Base-by-base conservation (phyloP, 768 basidiomycete genomes). In the Pulveroboletus sp. region DNA sequence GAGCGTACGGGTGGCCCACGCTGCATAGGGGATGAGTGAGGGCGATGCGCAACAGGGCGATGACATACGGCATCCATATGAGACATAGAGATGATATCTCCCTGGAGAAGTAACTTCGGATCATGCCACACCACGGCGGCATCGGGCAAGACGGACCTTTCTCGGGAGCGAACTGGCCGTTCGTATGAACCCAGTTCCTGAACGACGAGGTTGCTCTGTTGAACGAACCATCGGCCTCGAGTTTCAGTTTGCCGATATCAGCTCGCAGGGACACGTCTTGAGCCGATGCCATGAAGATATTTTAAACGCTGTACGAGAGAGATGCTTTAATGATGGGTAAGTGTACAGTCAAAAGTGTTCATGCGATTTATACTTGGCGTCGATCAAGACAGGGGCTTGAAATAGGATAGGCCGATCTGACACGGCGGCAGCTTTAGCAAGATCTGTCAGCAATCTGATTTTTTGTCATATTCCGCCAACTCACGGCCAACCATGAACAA, bases 1-100 rank as follows among this genome's bases (percentile, higher is more conserved):
- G 53, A 97, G 73, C 5, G 94, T 81, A 56, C 95, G 79, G 21
- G 92, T 91, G 0, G 95, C 95, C 95, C 94, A 98, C 9, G 95
- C 87, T 90, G 39, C 11, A 34, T 38, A 10, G 10, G 20, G 38
- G 23, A 23, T 17, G 12, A 20, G 24, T n/a, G 23, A 32, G 1
- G 5, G 25, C 2, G 11, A 11, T 3, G 12, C 0, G 2, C 14
- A 11, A 21, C 21, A 19, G 9, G 9, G 11, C 17, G 1, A 4
- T 23, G 31, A 57, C 85, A 64, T 54, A 90, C 88, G 93, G 60
- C 93, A 97, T 2, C 87, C 82, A 54, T 84, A 82, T 5, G 87
- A 88, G 49, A 97, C 89, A 59, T 90, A 95, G 56, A 95, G 88
- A 57, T 90, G 89, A 65, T 97, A 97, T 38, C 94, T 85, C 51